Percentiles rank a stretch among this genome's conserved stretches.
These are phyloP conservation scores for Moesziomyces sp. DNA, from an alignment of 1,284 basidiomycete genomes.

Conservation along the genomic window DNA sequence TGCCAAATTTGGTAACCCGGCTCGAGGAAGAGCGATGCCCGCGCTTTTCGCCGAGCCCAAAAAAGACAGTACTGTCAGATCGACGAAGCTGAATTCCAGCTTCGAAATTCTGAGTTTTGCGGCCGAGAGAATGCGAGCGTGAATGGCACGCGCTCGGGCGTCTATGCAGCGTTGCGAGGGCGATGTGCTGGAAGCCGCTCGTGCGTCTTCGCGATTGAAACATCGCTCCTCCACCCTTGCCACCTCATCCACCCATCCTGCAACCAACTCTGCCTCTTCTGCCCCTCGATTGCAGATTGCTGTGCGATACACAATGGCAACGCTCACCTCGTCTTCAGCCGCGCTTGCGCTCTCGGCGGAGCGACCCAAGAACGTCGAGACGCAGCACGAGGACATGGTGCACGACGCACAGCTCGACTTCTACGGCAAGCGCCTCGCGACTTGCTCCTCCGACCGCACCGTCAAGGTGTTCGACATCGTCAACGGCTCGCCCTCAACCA, in stretches of 20 bases:
- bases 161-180: neutral
- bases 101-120: neutral
- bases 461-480: conserved; percentile 95
- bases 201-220: neutral
- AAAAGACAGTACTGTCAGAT: too few relatives aligned
- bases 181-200: neutral
- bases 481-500: conserved; percentile 78
- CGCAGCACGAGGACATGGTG: conserved; percentile 66
- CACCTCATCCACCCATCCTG: neutral
- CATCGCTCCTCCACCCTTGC: neutral
- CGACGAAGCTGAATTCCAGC: too few relatives aligned
- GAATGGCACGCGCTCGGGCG: neutral
- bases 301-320: conserved; percentile 14
- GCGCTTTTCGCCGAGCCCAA: too few relatives aligned
- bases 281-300: neutral
- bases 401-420: conserved; percentile 98
- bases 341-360: conserved; percentile 47
- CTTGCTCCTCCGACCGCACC: conserved; percentile 94
- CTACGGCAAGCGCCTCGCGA: conserved; percentile 94
- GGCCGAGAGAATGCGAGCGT: neutral
- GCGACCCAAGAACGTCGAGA: conserved; percentile 61
- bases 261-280: neutral
- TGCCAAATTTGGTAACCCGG: too few relatives aligned
- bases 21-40: too few relatives aligned
- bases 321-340: conserved; percentile 30